Conservation (phyloP, 225 moss, liverwort and hornwort genomes). For the Neckera pumila region DNA sequence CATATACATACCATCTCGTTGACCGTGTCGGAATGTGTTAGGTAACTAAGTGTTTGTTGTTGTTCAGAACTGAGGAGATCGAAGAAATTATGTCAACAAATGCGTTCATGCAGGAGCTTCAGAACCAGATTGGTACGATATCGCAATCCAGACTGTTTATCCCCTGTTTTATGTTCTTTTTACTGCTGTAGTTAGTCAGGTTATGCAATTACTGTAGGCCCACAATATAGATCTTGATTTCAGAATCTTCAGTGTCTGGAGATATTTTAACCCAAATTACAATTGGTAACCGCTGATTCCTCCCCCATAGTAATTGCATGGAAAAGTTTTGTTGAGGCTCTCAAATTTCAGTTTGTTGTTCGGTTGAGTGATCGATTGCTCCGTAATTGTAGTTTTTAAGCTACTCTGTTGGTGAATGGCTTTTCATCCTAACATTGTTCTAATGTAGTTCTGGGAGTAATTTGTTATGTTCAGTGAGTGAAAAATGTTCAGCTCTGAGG, state of each 20-base stretch:
- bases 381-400: neutral
- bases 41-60: neutral
- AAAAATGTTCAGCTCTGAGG: neutral
- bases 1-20: neutral
- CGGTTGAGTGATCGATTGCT: neutral
- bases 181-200: neutral
- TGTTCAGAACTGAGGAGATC: conserved; percentile 54
- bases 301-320: neutral
- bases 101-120: conserved; percentile 88
- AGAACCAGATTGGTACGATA: conserved; percentile 51
- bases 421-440: neutral
- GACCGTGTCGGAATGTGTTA: neutral
- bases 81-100: conserved; percentile 62
- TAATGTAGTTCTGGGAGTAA: neutral
- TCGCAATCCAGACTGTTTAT: neutral
- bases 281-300: neutral
- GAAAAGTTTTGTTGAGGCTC: neutral
- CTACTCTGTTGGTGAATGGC: neutral
- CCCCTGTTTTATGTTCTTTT: neutral
- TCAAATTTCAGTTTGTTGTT: neutral
- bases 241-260: neutral
- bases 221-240: neutral
- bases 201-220: neutral
- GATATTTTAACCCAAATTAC: neutral
- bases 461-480: neutral